These are phyloP conservation scores for Thuidium tamariscinum DNA, from an alignment of 225 moss, liverwort and hornwort genomes.

Conservation along the genomic window DNA sequence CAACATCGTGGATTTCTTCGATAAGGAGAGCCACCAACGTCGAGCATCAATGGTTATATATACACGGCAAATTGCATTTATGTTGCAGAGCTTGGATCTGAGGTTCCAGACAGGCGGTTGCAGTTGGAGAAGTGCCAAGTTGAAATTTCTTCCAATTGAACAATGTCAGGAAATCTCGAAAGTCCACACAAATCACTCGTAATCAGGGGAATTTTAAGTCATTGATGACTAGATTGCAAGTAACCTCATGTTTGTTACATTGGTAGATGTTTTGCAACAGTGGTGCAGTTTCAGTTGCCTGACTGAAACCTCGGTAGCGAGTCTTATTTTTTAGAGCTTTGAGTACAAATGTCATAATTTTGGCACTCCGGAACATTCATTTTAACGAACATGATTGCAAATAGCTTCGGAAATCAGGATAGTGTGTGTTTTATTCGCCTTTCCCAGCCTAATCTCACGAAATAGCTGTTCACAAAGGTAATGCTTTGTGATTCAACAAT, in stretches of 20 bases:
- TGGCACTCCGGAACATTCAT: not conserved
- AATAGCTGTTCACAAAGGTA: not conserved
- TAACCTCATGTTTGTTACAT: not conserved
- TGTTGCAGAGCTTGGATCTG: not conserved
- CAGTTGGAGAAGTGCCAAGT: not conserved
- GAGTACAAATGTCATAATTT: not conserved
- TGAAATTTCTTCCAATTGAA: not conserved
- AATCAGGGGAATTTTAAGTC: not conserved
- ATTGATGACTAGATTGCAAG: not conserved
- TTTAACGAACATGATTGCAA: too few species aligned
- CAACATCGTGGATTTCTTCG: conserved; percentile 33
- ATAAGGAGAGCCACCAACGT: not conserved
- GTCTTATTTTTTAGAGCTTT: not conserved
- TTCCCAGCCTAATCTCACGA: not conserved
- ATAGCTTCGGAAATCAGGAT: not conserved
- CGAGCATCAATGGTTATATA: not conserved
- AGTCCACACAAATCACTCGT: not conserved
- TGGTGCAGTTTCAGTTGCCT: not conserved
- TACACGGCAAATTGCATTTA: not conserved
- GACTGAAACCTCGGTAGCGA: not conserved
- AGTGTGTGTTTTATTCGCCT: not conserved
- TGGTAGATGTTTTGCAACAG: too few species aligned
- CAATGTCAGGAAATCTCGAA: not conserved
- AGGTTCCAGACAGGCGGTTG: not conserved
- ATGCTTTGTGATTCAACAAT: not conserved